Evolutionary conservation across 345 rosid species (phyloP), one percentile per base, ranked within the genome.

Genomic region (Eucalyptus tenuipes): DNA sequence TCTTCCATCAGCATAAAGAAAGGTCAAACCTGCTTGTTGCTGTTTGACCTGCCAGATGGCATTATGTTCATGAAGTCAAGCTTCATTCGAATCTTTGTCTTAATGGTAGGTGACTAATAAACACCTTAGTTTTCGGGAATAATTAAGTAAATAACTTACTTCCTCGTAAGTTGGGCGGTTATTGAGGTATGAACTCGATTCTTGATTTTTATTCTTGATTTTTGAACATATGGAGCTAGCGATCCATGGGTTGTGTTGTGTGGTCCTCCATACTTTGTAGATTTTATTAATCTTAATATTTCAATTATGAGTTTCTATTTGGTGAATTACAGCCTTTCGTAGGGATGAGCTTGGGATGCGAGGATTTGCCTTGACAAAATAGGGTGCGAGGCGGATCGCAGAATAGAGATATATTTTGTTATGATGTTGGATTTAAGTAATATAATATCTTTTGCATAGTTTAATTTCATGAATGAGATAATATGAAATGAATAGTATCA

Each of bases 271-370:
- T 64, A 64, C 37, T 64, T n/a, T 64, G 37, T 14, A 14, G 20
- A n/a, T 55, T 55, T 1, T 13, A 64, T 64, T 64, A 64, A 14
- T 64, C 75, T 4, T 64, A n/a, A 64, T 59, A n/a, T 64, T 61
- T 61, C 57, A 52, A 52, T 1, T 52, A 52, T 52, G 57, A 52
- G 57, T 52, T 52, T 52, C 25, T 52, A 52, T 52, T 52, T 52
- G 57, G 57, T 20, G 57, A 52, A 20, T 0, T 52, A 52, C 10
- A 20, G 10, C 1, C 57, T 52, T 52, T 52, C 1, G 0, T 7
- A 52, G 57, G 57, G 57, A 52, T 52, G 57, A 52, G 0, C 57
- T 52, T 52, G 57, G 57, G 57, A 52, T 52, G 57, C 0, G 57
- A 0, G 57, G 57, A 52, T 52, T 52, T 52, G 5, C 57, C 0